Conservation (phyloP, 768 basidiomycete genomes). For the Naganishia friedmannii region DNA sequence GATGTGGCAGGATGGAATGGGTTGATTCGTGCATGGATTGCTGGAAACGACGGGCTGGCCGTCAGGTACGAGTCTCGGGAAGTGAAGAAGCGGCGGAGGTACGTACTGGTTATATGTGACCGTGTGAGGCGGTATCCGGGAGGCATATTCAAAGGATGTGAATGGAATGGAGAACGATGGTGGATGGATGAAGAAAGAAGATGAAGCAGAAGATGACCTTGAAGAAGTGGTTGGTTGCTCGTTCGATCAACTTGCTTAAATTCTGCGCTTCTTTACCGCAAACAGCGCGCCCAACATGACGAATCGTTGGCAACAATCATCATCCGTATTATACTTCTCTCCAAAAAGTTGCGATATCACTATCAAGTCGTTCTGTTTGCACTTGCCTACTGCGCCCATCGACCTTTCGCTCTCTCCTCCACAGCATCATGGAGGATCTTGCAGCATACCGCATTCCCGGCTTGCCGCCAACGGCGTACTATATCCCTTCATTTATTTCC, state of each 20-base stretch:
- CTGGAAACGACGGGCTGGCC: neutral
- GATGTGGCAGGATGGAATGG: conserved; percentile 32
- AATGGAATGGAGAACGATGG: neutral
- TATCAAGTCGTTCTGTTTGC: too few relatives aligned
- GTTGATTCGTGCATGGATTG: conserved; percentile 30
- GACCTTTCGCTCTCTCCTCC: too few relatives aligned
- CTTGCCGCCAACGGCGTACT: conserved; percentile 47
- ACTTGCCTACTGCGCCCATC: too few relatives aligned
- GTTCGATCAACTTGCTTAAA: neutral
- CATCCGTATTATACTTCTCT: too few relatives aligned
- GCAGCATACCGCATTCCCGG: conserved; percentile 1
- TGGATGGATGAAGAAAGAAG: neutral
- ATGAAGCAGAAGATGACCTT: conserved; percentile 1
- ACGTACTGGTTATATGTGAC: conserved; percentile 32
- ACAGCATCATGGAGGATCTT: neutral
- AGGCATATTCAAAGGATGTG: neutral
- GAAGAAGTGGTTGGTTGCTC: too few relatives aligned
- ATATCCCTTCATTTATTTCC: conserved; percentile 71
- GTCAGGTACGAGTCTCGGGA: neutral
- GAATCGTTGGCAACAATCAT: neutral
- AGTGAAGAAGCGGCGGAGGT: neutral
- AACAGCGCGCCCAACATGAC: neutral
- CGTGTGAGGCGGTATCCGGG: conserved; percentile 27
- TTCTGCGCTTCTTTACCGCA: neutral
- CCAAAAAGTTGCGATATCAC: too few relatives aligned